Evolutionary conservation across 306 rosid genomes (phyloP), one percentile per base, ranked within the genome.

Genomic region (Psophocarpus tetragonolobus): DNA sequence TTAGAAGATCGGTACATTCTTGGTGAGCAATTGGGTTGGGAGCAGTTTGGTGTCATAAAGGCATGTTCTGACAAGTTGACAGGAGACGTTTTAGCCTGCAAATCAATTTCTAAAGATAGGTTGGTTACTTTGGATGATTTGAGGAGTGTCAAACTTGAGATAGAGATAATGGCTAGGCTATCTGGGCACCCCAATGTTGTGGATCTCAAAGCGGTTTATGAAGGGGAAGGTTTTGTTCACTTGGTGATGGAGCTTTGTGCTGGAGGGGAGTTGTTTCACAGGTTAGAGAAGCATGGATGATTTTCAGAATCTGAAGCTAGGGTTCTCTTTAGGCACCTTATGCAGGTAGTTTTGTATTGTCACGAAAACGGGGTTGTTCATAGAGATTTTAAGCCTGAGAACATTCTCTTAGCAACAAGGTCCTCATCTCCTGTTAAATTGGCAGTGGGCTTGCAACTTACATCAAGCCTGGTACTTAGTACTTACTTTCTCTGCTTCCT

Each of bases 211-310:
- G 97, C 94, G 0, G 97, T 89, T 74, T 90, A 90, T 70, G 97
- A 92, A 82, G 97, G 90, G 81, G 94, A 90, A 71, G 81, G 80
- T 76, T 87, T 85, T 45, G 97, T 92, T 76, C 97, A 92, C 81
- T 84, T 92, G 89, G 92, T 90, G 81, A 92, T 92, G 97, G 97
- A 92, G 84, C 97, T 92, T 84, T 92, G 97, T 77, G 97, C 97
- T 12, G 97, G 97, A 66, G 96, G 97, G 39, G 97, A 92, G 83
- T 86, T 92, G 62, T 90, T 92, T 84, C 96, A 90, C 80, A 84
- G 84, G 60, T 78, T 92, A 60, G 94, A 92, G 87, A 87, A 92
- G 87, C 84, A 88, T 2, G 97, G 97, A 6, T 74, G 87, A 63
- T 90, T 92, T 86, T 85, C 88, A 0, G 94, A 92, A 81, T 80